Percentiles rank a stretch among this genome's conserved stretches.
Evolutionary conservation across 805 yeast genomes (phyloP).

Genomic region (Candida parachauliodes): DNA sequence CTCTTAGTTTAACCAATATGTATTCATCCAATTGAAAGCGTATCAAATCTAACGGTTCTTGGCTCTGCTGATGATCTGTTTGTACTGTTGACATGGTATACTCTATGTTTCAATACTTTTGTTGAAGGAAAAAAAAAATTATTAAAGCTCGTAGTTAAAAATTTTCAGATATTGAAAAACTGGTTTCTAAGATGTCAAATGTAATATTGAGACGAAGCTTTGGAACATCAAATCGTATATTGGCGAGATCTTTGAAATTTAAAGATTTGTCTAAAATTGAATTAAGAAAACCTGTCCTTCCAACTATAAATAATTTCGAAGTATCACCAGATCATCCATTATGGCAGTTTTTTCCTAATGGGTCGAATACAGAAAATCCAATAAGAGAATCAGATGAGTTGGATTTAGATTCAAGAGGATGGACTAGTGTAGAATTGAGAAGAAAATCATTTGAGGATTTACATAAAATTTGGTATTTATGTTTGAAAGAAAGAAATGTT

Average conservation of each 20-base stretch:
- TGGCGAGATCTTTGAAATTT: constrained; percentile 4
- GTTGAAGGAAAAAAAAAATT: constrained; percentile 1
- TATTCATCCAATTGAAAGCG: constrained; percentile 82
- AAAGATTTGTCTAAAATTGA: constrained; percentile 34
- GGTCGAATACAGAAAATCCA: constrained; percentile 48
- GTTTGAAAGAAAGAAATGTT: constrained; percentile 77
- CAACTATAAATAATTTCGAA: constrained; percentile 67
- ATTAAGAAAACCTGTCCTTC: constrained; percentile 80
- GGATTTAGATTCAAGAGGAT: constrained; percentile 59
- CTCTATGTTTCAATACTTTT: no score
- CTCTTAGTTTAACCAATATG: constrained; percentile 85
- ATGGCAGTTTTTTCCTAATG: constrained; percentile 79
- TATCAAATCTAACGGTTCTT: constrained; percentile 88
- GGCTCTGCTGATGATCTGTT: constrained; percentile 28
- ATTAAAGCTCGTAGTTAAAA: not conserved
- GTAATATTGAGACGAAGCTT: not conserved
- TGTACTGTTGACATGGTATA: constrained; percentile 29
- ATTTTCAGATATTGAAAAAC: not conserved
- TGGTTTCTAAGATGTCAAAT: no score
- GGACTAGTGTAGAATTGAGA: constrained; percentile 87
- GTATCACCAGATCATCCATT: constrained; percentile 86
- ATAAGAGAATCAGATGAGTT: constrained; percentile 53
- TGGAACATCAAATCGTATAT: not conserved
- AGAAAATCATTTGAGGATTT: constrained; percentile 88
- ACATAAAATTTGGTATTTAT: constrained; percentile 86